phyloP scores from a whole-genome alignment of 73 alveolate genomes.

The Paramecium octaurelia region DNA sequence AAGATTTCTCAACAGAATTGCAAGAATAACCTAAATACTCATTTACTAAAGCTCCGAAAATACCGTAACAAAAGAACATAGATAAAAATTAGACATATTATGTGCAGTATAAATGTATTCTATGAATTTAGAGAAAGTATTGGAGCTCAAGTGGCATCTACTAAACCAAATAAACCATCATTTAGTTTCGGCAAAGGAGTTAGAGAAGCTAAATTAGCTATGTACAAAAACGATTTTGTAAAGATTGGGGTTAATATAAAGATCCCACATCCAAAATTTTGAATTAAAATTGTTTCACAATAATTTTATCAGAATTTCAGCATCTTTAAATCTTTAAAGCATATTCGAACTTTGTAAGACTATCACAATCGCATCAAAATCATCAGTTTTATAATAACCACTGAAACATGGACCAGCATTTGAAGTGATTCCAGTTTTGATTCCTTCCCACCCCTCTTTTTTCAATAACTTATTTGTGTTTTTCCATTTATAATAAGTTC shows the following conservation, averaged over 20 bases:
- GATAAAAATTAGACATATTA: conserved; percentile 36
- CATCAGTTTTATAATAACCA: conserved; percentile 60
- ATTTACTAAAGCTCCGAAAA: conserved; percentile 19
- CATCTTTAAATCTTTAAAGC: conserved; percentile 87
- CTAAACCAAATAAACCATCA: conserved; percentile 15
- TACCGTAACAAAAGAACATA: neutral
- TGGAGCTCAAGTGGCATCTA: neutral
- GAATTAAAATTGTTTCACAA: conserved; percentile 19
- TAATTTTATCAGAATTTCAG: conserved; percentile 71
- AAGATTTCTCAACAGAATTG: conserved; percentile 1
- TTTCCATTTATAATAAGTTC: conserved; percentile 66
- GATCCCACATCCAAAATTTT: neutral
- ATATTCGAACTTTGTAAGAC: conserved; percentile 77
- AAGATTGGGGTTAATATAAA: neutral
- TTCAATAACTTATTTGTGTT: conserved; percentile 78
- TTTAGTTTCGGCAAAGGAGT: conserved; percentile 6
- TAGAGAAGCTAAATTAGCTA: neutral
- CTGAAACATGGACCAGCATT: conserved; percentile 86
- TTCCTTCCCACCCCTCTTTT: conserved; percentile 73
- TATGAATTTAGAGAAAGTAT: neutral
- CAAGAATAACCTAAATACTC: conserved; percentile 5
- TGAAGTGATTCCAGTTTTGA: conserved; percentile 82
- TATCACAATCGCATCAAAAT: conserved; percentile 69
- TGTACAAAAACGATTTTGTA: neutral
- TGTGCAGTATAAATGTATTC: neutral